A percentile compares a stretch with the other conserved stretches of the same genome.
Evolutionary conservation across 805 yeast species (phyloP).

Genomic region (Myxozyma sirexii): DNA sequence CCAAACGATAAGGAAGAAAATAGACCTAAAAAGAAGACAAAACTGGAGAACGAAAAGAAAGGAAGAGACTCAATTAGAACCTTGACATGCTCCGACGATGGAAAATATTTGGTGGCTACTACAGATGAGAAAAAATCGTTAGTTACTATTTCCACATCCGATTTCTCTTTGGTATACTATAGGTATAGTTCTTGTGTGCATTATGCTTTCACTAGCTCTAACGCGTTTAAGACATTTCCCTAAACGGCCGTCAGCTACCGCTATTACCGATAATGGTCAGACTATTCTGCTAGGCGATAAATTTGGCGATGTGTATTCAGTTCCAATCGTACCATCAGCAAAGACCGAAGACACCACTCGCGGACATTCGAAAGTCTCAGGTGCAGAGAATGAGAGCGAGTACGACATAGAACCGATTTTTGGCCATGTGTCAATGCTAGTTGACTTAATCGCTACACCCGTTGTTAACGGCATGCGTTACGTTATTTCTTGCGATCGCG

Average conservation of each 20-base stretch:
- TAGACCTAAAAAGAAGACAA: constrained; percentile 26
- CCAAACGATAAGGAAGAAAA: constrained; percentile 1
- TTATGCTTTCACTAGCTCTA: background rate
- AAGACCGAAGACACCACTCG: constrained; percentile 37
- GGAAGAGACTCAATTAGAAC: constrained; percentile 69
- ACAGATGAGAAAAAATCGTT: constrained; percentile 85
- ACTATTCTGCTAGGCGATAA: constrained; percentile 81
- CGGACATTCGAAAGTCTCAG: constrained; percentile 1
- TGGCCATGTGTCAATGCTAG: constrained; percentile 97
- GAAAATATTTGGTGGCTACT: constrained; percentile 61
- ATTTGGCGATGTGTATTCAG: constrained; percentile 88
- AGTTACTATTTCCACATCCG: constrained; percentile 53
- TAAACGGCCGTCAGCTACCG: constrained; percentile 87
- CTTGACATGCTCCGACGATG: constrained; percentile 56
- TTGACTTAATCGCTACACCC: constrained; percentile 61
- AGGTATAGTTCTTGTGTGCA: background rate
- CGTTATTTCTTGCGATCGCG: constrained; percentile 85
- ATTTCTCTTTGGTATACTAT: constrained; percentile 8
- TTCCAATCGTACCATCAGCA: constrained; percentile 46
- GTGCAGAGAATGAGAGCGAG: constrained; percentile 27
- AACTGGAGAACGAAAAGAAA: background rate
- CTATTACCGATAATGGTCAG: constrained; percentile 55
- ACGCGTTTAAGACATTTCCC: constrained; percentile 58
- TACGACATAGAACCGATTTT: constrained; percentile 61
- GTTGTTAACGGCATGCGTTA: constrained; percentile 52